phyloP scores from a whole-genome alignment of 768 basidiomycete species.

The Mycena filopes region DNA sequence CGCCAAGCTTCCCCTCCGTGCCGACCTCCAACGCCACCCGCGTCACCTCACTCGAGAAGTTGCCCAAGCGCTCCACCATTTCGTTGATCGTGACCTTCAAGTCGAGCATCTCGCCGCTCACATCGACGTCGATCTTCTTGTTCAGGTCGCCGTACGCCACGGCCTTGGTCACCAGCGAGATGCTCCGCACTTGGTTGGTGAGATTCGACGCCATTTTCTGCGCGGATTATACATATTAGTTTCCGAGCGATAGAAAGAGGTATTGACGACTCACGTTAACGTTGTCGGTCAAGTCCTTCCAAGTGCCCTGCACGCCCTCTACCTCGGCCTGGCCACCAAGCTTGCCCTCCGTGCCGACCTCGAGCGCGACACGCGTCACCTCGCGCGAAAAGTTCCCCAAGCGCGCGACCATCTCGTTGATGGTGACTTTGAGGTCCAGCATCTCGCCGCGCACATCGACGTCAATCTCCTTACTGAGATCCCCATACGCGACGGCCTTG shows the following conservation, averaged over 20 bases:
- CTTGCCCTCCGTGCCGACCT: slow-evolving; percentile 88
- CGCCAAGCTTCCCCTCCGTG: slow-evolving; percentile 28
- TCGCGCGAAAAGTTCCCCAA: slow-evolving; percentile 92
- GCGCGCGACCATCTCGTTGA: slow-evolving; percentile 33
- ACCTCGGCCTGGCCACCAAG: slow-evolving; percentile 89
- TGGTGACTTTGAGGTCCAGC: slow-evolving; percentile 33
- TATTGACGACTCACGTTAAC: slow-evolving; percentile 59
- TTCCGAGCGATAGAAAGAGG: background rate
- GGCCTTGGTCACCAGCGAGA: slow-evolving; percentile 93
- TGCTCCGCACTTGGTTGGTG: slow-evolving; percentile 88
- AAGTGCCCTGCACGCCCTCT: slow-evolving; percentile 90
- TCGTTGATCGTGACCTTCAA: slow-evolving; percentile 53
- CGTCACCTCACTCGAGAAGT: slow-evolving; percentile 32
- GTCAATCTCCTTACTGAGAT: slow-evolving; percentile 22
- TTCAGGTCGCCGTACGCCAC: slow-evolving; percentile 91
- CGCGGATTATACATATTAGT: background rate
- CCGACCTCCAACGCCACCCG: slow-evolving; percentile 32
- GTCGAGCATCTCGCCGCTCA: slow-evolving; percentile 89
- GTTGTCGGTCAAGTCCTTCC: slow-evolving; percentile 84
- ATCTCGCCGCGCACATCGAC: slow-evolving; percentile 31
- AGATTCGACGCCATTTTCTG: slow-evolving; percentile 78
- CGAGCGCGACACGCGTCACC: slow-evolving; percentile 86
- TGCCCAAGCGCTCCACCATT: slow-evolving; percentile 29
- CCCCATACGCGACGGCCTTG: slow-evolving; percentile 32
- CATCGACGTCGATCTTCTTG: slow-evolving; percentile 93